phyloP scores from a whole-genome alignment of 305 asterid genomes.

The Petunia hybrid region DNA sequence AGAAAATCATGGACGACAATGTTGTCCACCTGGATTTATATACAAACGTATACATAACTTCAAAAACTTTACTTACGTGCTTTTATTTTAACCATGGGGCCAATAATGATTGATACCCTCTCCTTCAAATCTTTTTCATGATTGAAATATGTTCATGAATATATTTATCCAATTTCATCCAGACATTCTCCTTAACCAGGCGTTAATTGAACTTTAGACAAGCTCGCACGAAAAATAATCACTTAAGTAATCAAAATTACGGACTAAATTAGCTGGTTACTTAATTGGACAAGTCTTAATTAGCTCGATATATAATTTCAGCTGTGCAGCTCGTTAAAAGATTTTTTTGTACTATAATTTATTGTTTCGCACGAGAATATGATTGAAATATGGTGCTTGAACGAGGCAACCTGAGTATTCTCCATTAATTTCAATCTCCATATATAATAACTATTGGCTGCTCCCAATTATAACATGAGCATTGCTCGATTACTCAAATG shows the following conservation, averaged over 20 bases:
- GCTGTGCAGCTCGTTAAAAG: no score
- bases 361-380: not conserved
- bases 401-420: not conserved
- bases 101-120: not conserved
- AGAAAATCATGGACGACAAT: not conserved
- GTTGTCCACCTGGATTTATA: not conserved
- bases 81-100: not conserved
- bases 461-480: no score
- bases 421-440: no score
- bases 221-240: not conserved
- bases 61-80: not conserved
- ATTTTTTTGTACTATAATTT: no score
- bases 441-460: no score
- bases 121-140: slow-evolving; percentile 1
- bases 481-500: no score
- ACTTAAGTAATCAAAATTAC: not conserved
- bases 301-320: no score
- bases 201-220: slow-evolving; percentile 4
- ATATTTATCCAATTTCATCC: slow-evolving; percentile 5
- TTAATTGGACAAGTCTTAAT: not conserved
- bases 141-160: not conserved
- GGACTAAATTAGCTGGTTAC: no score
- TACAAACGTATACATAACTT: not conserved
- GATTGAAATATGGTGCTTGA: not conserved
- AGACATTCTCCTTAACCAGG: not conserved